Base-by-base conservation (phyloP, 768 basidiomycete genomes). In the Boletus reticuloceps region DNA sequence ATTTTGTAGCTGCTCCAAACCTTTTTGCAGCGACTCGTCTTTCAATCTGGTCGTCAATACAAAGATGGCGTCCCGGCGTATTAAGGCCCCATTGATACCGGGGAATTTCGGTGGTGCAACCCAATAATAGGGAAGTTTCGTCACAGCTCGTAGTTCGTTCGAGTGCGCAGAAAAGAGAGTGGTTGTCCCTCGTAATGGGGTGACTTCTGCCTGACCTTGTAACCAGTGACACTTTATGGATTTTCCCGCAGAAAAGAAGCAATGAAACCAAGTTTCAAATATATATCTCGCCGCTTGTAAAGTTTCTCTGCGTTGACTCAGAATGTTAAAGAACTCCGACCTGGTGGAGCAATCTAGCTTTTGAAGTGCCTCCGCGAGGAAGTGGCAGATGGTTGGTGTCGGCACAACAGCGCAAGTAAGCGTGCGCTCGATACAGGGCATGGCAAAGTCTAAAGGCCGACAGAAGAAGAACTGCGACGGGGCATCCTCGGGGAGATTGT, bases 381-480 rank as follows among this genome's bases (percentile, higher is more conserved):
- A 5, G n/a, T 14, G 5, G 8, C 49, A 38, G 4, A 40, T 11
- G 7, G n/a, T 40, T 31, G 4, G 32, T 5, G 50, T 51, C 11
- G 50, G 50, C 7, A 51, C 32, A 5, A 4, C 22, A 25, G 31
- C 2, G 12, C 6, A 10, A 6, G 4, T 40, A 17, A 11, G 1
- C n/a, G 1, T 12, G 14, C 6, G 3, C n/a, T 2, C 1, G 12
- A 6, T 12, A 9, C 1, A 1, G 2, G 7, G 4, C 4, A 3
- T 3, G 9, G 5, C 5, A 9, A 13, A 5, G 4, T 22, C 17
- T 3, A 11, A 4, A 5, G 51, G 51, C 8, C 42, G 43, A 38
- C 19, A 12, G 36, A 52, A n/a, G n/a, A 44, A 55, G 29, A 50
- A 45, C 2, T 10, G 2, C 8, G 20, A 43, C 16, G 29, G 54